Conservation (phyloP, 208 protist species). For the Leishmania amazonensis region DNA sequence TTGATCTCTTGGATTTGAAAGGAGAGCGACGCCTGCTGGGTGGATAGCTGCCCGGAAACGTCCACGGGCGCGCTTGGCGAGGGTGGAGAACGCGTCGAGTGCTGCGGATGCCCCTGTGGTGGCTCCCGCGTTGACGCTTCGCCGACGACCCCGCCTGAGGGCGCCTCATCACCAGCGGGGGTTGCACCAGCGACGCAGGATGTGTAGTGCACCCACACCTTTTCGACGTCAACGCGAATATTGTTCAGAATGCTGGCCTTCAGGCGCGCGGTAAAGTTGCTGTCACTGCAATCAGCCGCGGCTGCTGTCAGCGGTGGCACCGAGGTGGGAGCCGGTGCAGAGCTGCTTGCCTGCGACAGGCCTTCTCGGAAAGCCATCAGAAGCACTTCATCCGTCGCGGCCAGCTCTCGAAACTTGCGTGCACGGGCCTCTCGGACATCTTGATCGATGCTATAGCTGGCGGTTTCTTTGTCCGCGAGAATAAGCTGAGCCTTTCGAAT, state of each 20-base stretch:
- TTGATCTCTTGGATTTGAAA: conserved; percentile 44
- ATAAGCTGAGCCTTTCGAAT: conserved; percentile 59
- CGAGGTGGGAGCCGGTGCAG: background rate
- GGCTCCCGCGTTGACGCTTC: background rate
- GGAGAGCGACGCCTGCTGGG: conserved; percentile 19
- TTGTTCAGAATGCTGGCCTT: conserved; percentile 83
- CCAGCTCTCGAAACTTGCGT: conserved; percentile 51
- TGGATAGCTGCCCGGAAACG: background rate
- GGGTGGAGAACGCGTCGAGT: background rate
- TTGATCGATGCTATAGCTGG: conserved; percentile 50
- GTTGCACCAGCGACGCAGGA: conserved; percentile 1
- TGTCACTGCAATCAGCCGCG: conserved; percentile 27
- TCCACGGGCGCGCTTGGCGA: background rate
- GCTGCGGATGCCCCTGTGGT: background rate
- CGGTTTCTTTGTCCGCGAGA: conserved; percentile 55
- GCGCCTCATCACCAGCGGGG: background rate
- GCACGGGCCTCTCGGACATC: conserved; percentile 48
- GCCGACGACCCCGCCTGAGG: background rate
- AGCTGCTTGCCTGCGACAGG: conserved; percentile 2
- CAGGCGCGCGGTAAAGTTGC: conserved; percentile 75
- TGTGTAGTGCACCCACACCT: conserved; percentile 59
- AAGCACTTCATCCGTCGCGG: conserved; percentile 49
- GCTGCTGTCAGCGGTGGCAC: background rate
- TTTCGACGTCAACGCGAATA: conserved; percentile 57
- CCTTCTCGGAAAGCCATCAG: conserved; percentile 30